These are phyloP conservation scores for Hordeum marinum DNA, from an alignment of 176 grass and related monocot genomes.

Conservation along the genomic window DNA sequence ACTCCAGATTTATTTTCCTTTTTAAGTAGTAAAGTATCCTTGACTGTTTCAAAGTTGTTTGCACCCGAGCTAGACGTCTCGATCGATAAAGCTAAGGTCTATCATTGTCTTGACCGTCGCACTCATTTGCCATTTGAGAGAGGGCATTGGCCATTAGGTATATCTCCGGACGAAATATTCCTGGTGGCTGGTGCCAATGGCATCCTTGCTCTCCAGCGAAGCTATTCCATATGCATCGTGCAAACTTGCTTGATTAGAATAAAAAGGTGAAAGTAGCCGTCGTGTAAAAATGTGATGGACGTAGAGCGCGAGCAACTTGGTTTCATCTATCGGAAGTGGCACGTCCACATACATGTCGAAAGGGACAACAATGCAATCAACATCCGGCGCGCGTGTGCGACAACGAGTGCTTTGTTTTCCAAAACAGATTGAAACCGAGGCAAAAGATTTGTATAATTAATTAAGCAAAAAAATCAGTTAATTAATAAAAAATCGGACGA, in stretches of 20 bases:
- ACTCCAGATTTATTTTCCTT: neutral
- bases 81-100: neutral
- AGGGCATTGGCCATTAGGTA: neutral
- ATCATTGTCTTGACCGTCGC: neutral
- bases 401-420: no score
- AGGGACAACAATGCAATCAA: conserved; percentile 1
- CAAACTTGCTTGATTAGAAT: neutral
- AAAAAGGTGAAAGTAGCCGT: neutral
- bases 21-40: neutral
- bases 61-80: neutral
- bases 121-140: neutral
- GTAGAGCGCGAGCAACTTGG: conserved; percentile 18
- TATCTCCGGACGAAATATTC: conserved; percentile 6
- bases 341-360: neutral
- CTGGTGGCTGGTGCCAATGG: neutral
- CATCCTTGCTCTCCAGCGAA: neutral
- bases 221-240: neutral
- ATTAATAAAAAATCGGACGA: no score
- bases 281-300: no score
- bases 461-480: no score
- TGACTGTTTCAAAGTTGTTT: neutral
- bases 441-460: no score
- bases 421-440: no score
- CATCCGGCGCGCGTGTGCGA: conserved; percentile 3
- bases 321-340: neutral